Conservation (phyloP, 805 yeast genomes). For the Wickerhamiella nectarea region DNA sequence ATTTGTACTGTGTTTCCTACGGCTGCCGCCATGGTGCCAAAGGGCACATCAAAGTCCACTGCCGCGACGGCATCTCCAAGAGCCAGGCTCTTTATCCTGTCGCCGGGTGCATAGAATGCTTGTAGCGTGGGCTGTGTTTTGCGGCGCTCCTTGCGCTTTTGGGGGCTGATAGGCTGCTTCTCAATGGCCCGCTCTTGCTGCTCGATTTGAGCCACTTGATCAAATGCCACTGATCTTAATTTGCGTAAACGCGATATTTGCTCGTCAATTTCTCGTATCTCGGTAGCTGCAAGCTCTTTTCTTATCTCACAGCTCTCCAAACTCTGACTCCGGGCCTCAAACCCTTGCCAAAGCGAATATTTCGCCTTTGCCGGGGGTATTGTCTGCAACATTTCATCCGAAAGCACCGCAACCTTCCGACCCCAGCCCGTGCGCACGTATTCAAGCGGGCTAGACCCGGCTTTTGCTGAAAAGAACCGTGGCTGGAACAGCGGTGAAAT, state of each 20-base stretch:
- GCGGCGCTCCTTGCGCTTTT: slow-evolving; percentile 26
- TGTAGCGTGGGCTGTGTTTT: slow-evolving; percentile 51
- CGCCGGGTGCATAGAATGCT: slow-evolving; percentile 48
- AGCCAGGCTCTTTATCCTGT: slow-evolving; percentile 35
- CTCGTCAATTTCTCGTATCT: slow-evolving; percentile 48
- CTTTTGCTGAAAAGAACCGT: slow-evolving; percentile 25
- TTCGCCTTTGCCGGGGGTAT: slow-evolving; percentile 31
- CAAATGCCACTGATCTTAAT: slow-evolving; percentile 41
- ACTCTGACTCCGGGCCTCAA: slow-evolving; percentile 37
- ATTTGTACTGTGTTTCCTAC: slow-evolving; percentile 65
- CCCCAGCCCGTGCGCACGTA: slow-evolving; percentile 23
- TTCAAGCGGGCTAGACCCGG: slow-evolving; percentile 25
- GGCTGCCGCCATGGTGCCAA: slow-evolving; percentile 65
- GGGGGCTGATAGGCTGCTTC: slow-evolving; percentile 13
- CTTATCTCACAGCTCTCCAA: slow-evolving; percentile 47
- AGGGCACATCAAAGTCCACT: slow-evolving; percentile 59
- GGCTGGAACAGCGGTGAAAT: slow-evolving; percentile 31
- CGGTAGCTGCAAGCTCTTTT: slow-evolving; percentile 50
- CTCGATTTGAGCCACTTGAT: slow-evolving; percentile 46
- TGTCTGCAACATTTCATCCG: slow-evolving; percentile 46
- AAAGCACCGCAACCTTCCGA: slow-evolving; percentile 32
- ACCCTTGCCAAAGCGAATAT: slow-evolving; percentile 57
- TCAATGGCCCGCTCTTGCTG: slow-evolving; percentile 39
- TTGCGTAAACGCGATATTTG: slow-evolving; percentile 39
- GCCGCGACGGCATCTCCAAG: slow-evolving; percentile 45